Conservation (phyloP, 1,139 yeast genomes). For the Zygotorulaspora mrakii region DNA sequence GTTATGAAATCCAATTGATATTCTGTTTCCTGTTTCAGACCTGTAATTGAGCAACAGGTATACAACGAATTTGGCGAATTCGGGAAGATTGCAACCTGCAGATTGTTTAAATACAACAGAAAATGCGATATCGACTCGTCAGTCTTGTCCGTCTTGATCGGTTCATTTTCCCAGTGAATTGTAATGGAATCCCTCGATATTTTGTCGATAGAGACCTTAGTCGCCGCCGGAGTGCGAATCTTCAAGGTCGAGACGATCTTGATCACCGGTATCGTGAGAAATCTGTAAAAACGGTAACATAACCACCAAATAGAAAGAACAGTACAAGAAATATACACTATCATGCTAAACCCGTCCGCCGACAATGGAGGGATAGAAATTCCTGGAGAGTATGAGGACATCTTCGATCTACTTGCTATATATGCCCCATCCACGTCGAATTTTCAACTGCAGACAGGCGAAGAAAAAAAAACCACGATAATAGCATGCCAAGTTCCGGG, state of each 20-base stretch:
- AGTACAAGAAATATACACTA: constrained; percentile 12
- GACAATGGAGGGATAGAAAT: no score
- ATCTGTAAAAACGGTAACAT: constrained; percentile 28
- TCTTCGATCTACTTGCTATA: no score
- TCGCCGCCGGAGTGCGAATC: constrained; percentile 55
- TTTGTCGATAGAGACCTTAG: constrained; percentile 53
- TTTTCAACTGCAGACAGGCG: no score
- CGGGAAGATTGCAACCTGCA: constrained; percentile 32
- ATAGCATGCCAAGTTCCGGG: no score
- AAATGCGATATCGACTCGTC: constrained; percentile 26
- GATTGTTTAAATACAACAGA: constrained; percentile 31
- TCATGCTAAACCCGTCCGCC: no score
- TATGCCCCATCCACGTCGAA: no score
- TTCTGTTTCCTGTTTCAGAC: constrained; percentile 45
- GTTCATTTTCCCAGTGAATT: constrained; percentile 54
- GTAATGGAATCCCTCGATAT: constrained; percentile 48
- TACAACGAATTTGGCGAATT: constrained; percentile 31
- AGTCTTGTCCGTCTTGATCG: constrained; percentile 10
- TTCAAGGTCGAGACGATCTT: constrained; percentile 49
- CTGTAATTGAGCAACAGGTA: constrained; percentile 44
- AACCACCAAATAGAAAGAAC: constrained; percentile 29
- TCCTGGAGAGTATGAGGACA: no score
- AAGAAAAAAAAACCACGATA: no score
- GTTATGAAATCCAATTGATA: constrained; percentile 58
- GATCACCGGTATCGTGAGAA: constrained; percentile 45